A percentile compares a stretch with the other conserved stretches of the same genome.
phyloP scores from a whole-genome alignment of 257 asterid species.

The Rauvolfia tetraphylla region DNA sequence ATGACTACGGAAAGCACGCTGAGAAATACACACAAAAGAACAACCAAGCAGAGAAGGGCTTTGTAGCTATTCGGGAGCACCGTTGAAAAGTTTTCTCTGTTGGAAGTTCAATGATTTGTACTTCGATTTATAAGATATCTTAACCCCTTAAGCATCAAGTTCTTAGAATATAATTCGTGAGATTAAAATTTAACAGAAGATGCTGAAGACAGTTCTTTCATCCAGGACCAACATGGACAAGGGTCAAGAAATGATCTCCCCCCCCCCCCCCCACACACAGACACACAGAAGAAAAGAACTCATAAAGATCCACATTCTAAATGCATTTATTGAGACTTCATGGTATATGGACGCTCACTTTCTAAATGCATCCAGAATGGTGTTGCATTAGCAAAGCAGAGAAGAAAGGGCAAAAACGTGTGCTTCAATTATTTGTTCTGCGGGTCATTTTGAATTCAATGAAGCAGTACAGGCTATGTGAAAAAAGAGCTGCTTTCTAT shows the following conservation, averaged over 20 bases:
- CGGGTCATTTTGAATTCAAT: neutral
- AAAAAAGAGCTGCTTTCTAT: too few relatives aligned
- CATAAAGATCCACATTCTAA: neutral
- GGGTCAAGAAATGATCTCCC: neutral
- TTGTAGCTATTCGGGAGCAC: neutral
- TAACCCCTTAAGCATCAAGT: neutral
- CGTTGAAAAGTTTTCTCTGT: neutral
- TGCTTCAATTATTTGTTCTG: neutral
- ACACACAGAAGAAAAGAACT: neutral
- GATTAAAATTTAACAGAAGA: neutral
- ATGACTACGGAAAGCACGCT: neutral
- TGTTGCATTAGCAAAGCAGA: neutral
- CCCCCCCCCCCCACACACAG: too few relatives aligned
- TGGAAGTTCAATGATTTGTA: neutral
- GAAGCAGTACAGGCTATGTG: neutral
- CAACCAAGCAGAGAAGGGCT: too few relatives aligned
- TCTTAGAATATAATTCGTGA: neutral
- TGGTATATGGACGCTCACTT: neutral
- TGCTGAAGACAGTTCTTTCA: too few relatives aligned
- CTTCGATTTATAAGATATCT: neutral
- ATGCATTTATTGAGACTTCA: neutral
- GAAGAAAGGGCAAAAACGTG: neutral
- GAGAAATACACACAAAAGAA: too few relatives aligned
- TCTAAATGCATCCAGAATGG: neutral
- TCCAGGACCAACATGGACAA: neutral